Evolutionary conservation across 228 moss, liverwort and hornwort species (phyloP).

Genomic region (Sphagnum magellanicum): DNA sequence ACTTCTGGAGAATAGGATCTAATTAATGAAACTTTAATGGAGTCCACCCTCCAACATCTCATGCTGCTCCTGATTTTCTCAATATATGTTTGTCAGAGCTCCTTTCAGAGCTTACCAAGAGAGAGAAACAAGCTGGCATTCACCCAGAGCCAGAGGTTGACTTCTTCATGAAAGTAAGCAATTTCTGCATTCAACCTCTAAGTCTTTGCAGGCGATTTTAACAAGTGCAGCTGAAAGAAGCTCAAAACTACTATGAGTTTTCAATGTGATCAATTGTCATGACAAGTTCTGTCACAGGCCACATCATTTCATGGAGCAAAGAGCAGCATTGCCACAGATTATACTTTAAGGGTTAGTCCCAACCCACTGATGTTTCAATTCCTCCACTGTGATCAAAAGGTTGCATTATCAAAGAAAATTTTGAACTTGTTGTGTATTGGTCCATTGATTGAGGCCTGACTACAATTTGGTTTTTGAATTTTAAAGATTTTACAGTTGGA

Average conservation of each 20-base stretch:
- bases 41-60: background rate
- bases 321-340: conserved; percentile 59
- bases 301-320: conserved; percentile 48
- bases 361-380: too few relatives aligned
- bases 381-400: background rate
- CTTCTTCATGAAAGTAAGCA: conserved; percentile 75
- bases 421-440: background rate
- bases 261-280: background rate
- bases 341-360: conserved; percentile 40
- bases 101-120: conserved; percentile 62
- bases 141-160: conserved; percentile 83
- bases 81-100: conserved; percentile 39
- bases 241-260: background rate
- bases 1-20: background rate
- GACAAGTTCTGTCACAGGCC: conserved; percentile 19
- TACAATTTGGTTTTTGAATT: background rate
- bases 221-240: background rate
- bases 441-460: background rate
- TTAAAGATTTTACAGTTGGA: conserved; percentile 56
- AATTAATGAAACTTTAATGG: background rate
- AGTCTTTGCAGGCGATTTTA: background rate
- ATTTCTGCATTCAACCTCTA: background rate
- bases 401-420: background rate
- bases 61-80: background rate
- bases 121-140: conserved; percentile 81